Percentiles rank a stretch among this genome's conserved stretches.
Conservation (phyloP, 2,329 filamentous ascomycete species). For the Tolypocladium tundrense region DNA sequence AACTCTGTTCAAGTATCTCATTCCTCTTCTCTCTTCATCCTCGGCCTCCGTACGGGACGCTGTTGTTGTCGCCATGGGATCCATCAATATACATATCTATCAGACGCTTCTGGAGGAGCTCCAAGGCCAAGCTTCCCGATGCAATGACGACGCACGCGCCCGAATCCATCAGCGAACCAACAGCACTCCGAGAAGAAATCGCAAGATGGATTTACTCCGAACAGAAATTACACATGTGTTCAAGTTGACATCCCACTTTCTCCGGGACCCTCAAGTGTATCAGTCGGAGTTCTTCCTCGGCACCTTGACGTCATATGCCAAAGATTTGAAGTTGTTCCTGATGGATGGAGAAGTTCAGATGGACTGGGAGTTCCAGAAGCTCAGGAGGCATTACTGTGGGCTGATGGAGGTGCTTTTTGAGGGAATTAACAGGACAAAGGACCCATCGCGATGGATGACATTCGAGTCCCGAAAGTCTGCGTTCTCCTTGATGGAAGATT, state of each 20-base stretch:
- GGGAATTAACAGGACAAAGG: conserved; percentile 74
- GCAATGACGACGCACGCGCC: conserved; percentile 79
- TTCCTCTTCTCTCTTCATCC: conserved; percentile 72
- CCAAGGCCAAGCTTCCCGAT: conserved; percentile 74
- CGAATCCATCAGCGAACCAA: conserved; percentile 79
- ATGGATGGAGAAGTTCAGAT: conserved; percentile 92
- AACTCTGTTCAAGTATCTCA: conserved; percentile 82
- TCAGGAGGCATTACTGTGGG: conserved; percentile 89
- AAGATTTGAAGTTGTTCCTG: conserved; percentile 85
- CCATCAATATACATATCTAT: conserved; percentile 91
- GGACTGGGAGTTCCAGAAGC: conserved; percentile 86
- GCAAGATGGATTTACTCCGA: conserved; percentile 74
- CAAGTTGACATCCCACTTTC: conserved; percentile 82
- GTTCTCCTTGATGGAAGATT: conserved; percentile 96
- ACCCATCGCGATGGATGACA: conserved; percentile 89
- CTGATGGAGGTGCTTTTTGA: conserved; percentile 89
- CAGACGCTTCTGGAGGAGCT: conserved; percentile 82
- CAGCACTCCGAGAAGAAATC: conserved; percentile 72
- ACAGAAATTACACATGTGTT: conserved; percentile 97
- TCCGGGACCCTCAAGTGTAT: conserved; percentile 68
- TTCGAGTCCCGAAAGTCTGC: conserved; percentile 94
- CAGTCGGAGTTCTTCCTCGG: conserved; percentile 84
- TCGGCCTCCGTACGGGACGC: conserved; percentile 78
- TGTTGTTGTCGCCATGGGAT: conserved; percentile 83
- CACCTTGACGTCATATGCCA: conserved; percentile 81